phyloP scores from a whole-genome alignment of 208 protist genomes.

The Trichomonas vaginalis region DNA sequence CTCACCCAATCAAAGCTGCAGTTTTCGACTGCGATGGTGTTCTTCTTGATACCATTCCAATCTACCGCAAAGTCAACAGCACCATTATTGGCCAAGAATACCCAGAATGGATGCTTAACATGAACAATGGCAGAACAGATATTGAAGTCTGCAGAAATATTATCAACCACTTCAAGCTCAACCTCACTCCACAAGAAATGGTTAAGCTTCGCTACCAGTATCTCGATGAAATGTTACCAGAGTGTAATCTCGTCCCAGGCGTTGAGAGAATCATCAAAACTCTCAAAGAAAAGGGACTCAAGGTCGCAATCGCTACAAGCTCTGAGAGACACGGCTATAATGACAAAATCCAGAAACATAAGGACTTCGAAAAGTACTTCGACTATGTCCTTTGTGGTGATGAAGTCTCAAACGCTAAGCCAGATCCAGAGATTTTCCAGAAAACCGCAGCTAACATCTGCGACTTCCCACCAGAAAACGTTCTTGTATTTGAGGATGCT shows the following conservation, averaged over 20 bases:
- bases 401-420: background rate
- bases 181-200: background rate
- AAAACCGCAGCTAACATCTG: background rate
- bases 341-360: background rate
- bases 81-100: background rate
- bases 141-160: background rate
- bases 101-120: background rate
- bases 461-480: background rate
- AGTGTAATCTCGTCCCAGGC: background rate
- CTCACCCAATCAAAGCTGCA: background rate
- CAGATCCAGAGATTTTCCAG: background rate
- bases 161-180: background rate
- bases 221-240: background rate
- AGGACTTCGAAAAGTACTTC: background rate
- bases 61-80: background rate
- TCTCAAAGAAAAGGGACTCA: background rate
- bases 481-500: background rate
- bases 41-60: background rate
- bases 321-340: background rate
- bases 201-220: background rate
- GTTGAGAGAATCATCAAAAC: background rate
- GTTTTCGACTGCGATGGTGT: conserved; percentile 1
- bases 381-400: background rate
- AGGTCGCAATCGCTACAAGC: background rate
- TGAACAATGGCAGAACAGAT: background rate